A percentile compares a stretch with the other conserved stretches of the same genome.
Conservation (phyloP, 352 stramenopile genomes). For the Phytopythium cucurbitacearum region DNA sequence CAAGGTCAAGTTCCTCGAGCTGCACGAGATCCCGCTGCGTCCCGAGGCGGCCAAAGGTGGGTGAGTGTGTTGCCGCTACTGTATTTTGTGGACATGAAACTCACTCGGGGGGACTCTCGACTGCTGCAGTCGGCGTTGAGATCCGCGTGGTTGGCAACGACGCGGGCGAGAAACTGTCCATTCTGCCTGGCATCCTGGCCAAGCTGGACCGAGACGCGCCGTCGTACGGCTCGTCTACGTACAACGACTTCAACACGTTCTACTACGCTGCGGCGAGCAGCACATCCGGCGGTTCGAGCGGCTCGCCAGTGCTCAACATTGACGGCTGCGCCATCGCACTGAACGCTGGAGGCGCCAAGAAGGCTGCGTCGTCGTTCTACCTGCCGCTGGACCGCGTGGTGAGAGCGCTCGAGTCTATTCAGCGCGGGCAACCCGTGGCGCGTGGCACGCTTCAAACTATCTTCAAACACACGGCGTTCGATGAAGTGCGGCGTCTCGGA, state of each 20-base stretch:
- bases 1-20: constrained; percentile 84
- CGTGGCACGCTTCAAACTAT: constrained; percentile 87
- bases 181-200: constrained; percentile 87
- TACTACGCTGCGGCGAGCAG: constrained; percentile 88
- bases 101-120: neutral
- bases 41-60: constrained; percentile 77
- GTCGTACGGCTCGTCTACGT: constrained; percentile 79
- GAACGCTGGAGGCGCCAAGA: constrained; percentile 88
- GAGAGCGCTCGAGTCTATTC: constrained; percentile 66
- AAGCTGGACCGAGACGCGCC: constrained; percentile 89
- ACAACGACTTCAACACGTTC: constrained; percentile 94
- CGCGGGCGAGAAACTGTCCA: constrained; percentile 89
- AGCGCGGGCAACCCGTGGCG: constrained; percentile 43
- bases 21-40: constrained; percentile 85
- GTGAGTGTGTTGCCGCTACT: constrained; percentile 3
- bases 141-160: constrained; percentile 93
- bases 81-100: neutral
- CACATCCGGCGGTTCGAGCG: constrained; percentile 86
- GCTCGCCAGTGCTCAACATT: constrained; percentile 86
- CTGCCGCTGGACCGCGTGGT: constrained; percentile 85
- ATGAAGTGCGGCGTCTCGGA: constrained; percentile 84
- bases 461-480: constrained; percentile 87
- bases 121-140: constrained; percentile 73
- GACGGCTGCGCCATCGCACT: constrained; percentile 87
- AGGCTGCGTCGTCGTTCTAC: constrained; percentile 88